Evolutionary conservation across 768 basidiomycete genomes (phyloP), one percentile per base, ranked within the genome.

Genomic region (Suillus clintonianus): DNA sequence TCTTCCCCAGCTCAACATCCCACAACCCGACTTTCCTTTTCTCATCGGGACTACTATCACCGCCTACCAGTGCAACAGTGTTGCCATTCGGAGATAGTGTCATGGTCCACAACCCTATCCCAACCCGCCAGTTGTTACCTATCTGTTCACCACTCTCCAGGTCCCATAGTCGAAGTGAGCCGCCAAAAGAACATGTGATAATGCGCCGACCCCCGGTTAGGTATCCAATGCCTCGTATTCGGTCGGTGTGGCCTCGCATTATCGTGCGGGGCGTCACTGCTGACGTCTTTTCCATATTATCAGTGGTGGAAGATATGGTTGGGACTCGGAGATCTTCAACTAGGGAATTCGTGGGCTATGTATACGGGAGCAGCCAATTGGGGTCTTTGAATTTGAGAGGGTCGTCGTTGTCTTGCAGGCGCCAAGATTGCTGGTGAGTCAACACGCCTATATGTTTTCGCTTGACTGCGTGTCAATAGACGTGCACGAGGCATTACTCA

Each of bases 131-230:
- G 2, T n/a, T 9, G 7, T 43, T 3, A 9, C 42, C 42, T 43
- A 43, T 43, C 42, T n/a, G 42, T n/a, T 17, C 19, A n/a, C 15
- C 15, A 19, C 14, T 41, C 43, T 51, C 54, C 7, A 47, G 11
- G 58, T 68, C 36, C 67, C 67, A 68, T 32, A 67, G 7, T 34
- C 67, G 62, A 14, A 68, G 43, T 2, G 67, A 65, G 2, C 41
- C 22, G 48, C 67, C 67, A 6, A 15, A 27, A 7, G 67, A 68
- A 53, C 58, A 58, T 32, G 62, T 68, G 24, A 64, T 59, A 30
- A 68, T 39, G 30, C 32, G 22, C 24, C 13, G 39, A 14, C 59
- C 61, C 6, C 15, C 37, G 2, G 51, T 11, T 4, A 56, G 56
- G n/a, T 59, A 17, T 5, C 8, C 41, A 37, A 22, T 59, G 5